Evolutionary conservation across 331 rosid species (phyloP).

Genomic region (Dryas integrifolia): DNA sequence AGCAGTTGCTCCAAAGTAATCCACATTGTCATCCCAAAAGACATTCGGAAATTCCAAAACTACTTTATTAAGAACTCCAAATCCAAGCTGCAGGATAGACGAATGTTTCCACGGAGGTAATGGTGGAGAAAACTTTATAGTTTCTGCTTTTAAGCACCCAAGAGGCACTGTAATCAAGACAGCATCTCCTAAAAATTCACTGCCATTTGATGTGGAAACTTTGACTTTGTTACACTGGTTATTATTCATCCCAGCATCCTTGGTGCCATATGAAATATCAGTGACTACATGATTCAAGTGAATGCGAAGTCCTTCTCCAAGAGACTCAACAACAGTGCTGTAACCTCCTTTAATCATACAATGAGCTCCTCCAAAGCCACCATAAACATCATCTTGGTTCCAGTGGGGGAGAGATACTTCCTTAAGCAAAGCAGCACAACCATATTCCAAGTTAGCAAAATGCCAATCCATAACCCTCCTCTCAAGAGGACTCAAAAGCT

Average conservation of each 20-base stretch:
- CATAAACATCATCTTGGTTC: slow-evolving; percentile 98
- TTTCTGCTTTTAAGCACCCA: slow-evolving; percentile 93
- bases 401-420: slow-evolving; percentile 96
- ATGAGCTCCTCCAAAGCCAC: slow-evolving; percentile 99
- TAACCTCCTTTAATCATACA: slow-evolving; percentile 99
- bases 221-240: slow-evolving; percentile 51
- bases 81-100: slow-evolving; percentile 88
- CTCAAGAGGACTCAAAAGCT: slow-evolving; percentile 78
- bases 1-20: slow-evolving; percentile 98
- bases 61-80: slow-evolving; percentile 95
- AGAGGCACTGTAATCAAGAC: slow-evolving; percentile 90
- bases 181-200: slow-evolving; percentile 75
- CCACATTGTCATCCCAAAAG: slow-evolving; percentile 98
- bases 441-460: slow-evolving; percentile 96
- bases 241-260: slow-evolving; percentile 34
- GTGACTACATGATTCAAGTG: slow-evolving; percentile 75
- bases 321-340: slow-evolving; percentile 83
- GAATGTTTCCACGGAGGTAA: slow-evolving; percentile 89
- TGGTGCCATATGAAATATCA: slow-evolving; percentile 63
- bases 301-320: slow-evolving; percentile 73
- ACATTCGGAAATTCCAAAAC: slow-evolving; percentile 84
- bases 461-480: slow-evolving; percentile 99
- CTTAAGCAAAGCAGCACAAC: slow-evolving; percentile 90
- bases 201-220: slow-evolving; percentile 76
- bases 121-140: slow-evolving; percentile 85